A percentile compares a stretch with the other conserved stretches of the same genome.
Conservation (phyloP, 345 rosid species). For the Gossypium thurberi region DNA sequence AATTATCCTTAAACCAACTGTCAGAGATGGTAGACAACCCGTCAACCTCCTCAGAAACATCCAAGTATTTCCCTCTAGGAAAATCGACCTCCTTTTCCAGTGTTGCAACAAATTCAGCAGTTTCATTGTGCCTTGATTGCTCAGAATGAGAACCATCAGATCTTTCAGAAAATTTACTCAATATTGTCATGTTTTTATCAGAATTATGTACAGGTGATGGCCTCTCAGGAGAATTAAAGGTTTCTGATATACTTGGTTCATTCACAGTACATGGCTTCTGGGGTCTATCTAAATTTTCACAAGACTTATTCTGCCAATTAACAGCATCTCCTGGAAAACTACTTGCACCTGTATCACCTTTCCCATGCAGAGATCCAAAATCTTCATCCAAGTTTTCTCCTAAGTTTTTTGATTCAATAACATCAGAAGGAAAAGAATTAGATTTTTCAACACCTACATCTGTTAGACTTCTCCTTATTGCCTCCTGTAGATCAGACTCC, state of each 20-base stretch:
- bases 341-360: constrained; percentile 20
- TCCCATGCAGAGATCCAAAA: constrained; percentile 19
- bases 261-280: constrained; percentile 18
- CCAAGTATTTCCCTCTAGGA: constrained; percentile 17
- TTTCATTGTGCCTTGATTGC: constrained; percentile 15
- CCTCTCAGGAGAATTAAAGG: constrained; percentile 20
- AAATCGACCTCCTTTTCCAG: constrained; percentile 16
- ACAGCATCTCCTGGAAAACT: constrained; percentile 12
- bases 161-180: constrained; percentile 22
- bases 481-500: constrained; percentile 81
- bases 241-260: constrained; percentile 22
- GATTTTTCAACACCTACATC: constrained; percentile 32
- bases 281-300: constrained; percentile 24
- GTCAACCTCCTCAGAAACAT: constrained; percentile 26
- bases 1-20: constrained; percentile 20
- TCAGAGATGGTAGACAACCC: constrained; percentile 26
- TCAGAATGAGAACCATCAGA: constrained; percentile 17
- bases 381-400: constrained; percentile 22
- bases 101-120: constrained; percentile 7
- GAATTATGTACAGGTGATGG: constrained; percentile 21
- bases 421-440: constrained; percentile 14
- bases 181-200: constrained; percentile 3
- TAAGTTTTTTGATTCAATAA: constrained; percentile 10
- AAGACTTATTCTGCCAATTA: constrained; percentile 16
- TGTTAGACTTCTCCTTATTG: constrained; percentile 76